Percentiles rank a stretch among this genome's conserved stretches.
Evolutionary conservation across 768 basidiomycete genomes (phyloP).

Genomic region (Kwoniella mangroviensis): DNA sequence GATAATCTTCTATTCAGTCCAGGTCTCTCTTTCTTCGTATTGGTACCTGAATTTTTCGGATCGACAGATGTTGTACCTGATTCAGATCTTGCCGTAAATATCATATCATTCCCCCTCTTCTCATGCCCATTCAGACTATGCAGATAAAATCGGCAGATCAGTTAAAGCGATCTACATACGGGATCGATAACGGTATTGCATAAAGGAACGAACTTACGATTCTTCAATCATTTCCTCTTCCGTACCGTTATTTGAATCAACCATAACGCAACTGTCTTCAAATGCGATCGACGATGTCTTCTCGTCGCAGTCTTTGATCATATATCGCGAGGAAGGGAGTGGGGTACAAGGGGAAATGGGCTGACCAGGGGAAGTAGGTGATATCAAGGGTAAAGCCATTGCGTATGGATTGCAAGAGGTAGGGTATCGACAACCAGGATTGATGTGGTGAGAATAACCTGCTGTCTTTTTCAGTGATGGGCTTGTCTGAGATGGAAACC

Average conservation of each 20-base stretch:
- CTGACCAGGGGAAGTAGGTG: neutral
- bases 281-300: neutral
- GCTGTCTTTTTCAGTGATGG: too few species aligned
- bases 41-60: neutral
- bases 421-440: too few species aligned
- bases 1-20: constrained; percentile 9
- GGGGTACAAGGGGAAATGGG: neutral
- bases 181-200: neutral
- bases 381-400: neutral
- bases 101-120: neutral
- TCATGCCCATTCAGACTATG: neutral
- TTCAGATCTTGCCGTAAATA: constrained; percentile 1
- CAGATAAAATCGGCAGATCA: neutral
- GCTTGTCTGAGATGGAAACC: too few species aligned
- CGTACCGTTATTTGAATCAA: constrained; percentile 14
- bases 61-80: neutral
- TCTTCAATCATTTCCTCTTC: constrained; percentile 9
- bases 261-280: constrained; percentile 16
- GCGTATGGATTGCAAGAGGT: neutral
- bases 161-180: too few species aligned
- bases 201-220: neutral
- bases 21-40: neutral
- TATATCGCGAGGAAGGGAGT: neutral
- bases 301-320: neutral
- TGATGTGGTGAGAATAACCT: too few species aligned